Percentiles rank a stretch among this genome's conserved stretches.
phyloP scores from a whole-genome alignment of 805 yeast genomes.

The Candida pseudofarinosa region DNA sequence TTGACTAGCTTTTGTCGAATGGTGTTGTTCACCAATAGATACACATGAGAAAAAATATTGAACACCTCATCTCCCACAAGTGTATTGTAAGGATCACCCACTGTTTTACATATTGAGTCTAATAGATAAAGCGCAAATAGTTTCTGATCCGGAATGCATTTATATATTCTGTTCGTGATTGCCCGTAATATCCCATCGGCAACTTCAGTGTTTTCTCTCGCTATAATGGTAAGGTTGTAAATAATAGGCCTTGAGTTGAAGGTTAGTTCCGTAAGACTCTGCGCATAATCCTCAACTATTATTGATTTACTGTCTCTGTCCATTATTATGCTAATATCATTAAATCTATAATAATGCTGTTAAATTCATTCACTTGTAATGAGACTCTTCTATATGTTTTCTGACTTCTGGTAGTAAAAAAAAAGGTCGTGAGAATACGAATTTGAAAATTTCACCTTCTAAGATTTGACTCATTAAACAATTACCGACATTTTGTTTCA shows the following conservation, averaged over 20 bases:
- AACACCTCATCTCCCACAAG: slow-evolving; percentile 67
- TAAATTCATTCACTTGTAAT: neutral
- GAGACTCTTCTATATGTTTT: neutral
- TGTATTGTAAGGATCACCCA: slow-evolving; percentile 86
- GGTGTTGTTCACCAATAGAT: slow-evolving; percentile 72
- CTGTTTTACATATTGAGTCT: slow-evolving; percentile 88
- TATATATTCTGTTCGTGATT: slow-evolving; percentile 67
- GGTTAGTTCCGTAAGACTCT: slow-evolving; percentile 70
- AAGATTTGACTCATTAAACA: neutral
- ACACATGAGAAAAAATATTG: slow-evolving; percentile 69
- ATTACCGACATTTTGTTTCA: neutral
- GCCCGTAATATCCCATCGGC: slow-evolving; percentile 78
- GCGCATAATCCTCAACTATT: slow-evolving; percentile 54
- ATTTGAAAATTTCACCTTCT: neutral
- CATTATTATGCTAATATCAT: slow-evolving; percentile 2
- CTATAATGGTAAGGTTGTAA: slow-evolving; percentile 75
- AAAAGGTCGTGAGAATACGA: neutral
- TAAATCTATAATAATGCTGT: neutral
- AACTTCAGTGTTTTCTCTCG: slow-evolving; percentile 74
- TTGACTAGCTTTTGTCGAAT: slow-evolving; percentile 69
- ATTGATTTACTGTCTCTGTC: slow-evolving; percentile 3
- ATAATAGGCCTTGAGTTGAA: slow-evolving; percentile 90
- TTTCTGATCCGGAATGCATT: slow-evolving; percentile 79
- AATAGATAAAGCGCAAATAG: slow-evolving; percentile 78
- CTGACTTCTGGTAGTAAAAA: neutral